These are phyloP conservation scores for Asterochloris erici DNA, from an alignment of 139 green algal species.

Conservation along the genomic window DNA sequence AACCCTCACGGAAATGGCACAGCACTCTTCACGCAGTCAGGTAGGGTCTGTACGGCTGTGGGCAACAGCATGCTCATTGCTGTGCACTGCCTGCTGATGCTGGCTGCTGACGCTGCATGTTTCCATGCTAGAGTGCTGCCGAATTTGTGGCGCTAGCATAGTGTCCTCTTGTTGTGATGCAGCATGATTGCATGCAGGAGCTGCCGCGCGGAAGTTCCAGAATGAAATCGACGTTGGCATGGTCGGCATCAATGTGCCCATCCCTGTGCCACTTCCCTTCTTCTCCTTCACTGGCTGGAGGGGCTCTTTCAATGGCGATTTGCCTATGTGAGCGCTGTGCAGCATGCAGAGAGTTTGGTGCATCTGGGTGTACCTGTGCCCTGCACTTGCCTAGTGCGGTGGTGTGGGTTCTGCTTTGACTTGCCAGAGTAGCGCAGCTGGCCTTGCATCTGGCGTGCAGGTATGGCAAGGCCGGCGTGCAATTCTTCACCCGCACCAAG, in stretches of 20 bases:
- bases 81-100: not conserved
- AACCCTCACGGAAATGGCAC: constrained; percentile 94
- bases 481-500: constrained; percentile 94
- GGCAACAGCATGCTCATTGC: constrained; percentile 13
- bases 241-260: constrained; percentile 96
- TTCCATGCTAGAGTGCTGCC: not conserved
- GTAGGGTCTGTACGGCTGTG: constrained; percentile 51
- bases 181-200: not conserved
- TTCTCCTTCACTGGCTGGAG: constrained; percentile 95
- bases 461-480: constrained; percentile 82
- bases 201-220: constrained; percentile 79
- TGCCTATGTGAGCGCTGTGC: constrained; percentile 66
- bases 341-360: not conserved
- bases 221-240: constrained; percentile 67
- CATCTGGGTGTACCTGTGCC: no score
- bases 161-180: no score
- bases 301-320: constrained; percentile 85
- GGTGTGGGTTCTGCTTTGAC: constrained; percentile 14
- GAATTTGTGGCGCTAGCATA: not conserved
- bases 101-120: no score
- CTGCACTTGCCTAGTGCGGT: no score
- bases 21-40: constrained; percentile 88
- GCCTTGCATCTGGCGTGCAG: constrained; percentile 2
- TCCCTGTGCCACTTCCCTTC: constrained; percentile 94
- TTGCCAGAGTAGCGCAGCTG: not conserved